Evolutionary conservation across 306 rosid species (phyloP).

Genomic region (Casuarina glauca): DNA sequence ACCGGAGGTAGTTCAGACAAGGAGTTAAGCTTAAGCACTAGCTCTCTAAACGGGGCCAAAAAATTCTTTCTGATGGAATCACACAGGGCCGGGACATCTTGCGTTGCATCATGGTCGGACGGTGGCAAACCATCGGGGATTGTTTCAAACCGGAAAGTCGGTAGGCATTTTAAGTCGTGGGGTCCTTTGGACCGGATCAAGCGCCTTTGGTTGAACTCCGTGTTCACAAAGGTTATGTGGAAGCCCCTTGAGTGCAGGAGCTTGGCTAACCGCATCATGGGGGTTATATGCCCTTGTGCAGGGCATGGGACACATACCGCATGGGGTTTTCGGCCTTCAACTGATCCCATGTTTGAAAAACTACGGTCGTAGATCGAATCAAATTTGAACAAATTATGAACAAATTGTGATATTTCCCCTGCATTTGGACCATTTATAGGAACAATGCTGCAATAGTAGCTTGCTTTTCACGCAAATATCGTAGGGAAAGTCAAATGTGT

Average conservation of each 20-base stretch:
- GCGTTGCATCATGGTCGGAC: slow-evolving; percentile 21
- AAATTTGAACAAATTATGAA: too few relatives aligned
- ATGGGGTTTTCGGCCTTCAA: slow-evolving; percentile 23
- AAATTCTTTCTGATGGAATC: slow-evolving; percentile 23
- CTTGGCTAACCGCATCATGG: slow-evolving; percentile 30
- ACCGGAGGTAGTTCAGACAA: slow-evolving; percentile 15
- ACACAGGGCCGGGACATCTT: slow-evolving; percentile 16
- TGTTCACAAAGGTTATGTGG: slow-evolving; percentile 27
- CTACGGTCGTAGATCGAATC: neutral
- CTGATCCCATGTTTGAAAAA: neutral
- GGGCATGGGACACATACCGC: slow-evolving; percentile 35
- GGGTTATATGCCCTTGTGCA: slow-evolving; percentile 32
- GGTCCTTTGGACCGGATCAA: slow-evolving; percentile 23
- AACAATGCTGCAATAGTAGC: too few relatives aligned
- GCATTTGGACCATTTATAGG: too few relatives aligned
- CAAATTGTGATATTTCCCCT: too few relatives aligned
- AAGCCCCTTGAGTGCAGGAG: slow-evolving; percentile 20
- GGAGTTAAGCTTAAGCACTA: slow-evolving; percentile 22
- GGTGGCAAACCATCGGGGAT: slow-evolving; percentile 36
- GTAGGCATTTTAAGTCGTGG: neutral
- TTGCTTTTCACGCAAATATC: too few relatives aligned
- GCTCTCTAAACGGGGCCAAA: slow-evolving; percentile 27
- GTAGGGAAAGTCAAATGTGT: too few relatives aligned
- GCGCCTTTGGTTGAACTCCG: slow-evolving; percentile 23
- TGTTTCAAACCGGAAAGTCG: slow-evolving; percentile 28